A percentile compares a stretch with the other conserved stretches of the same genome.
Conservation (phyloP, 345 rosid species). For the Salix caprea region DNA sequence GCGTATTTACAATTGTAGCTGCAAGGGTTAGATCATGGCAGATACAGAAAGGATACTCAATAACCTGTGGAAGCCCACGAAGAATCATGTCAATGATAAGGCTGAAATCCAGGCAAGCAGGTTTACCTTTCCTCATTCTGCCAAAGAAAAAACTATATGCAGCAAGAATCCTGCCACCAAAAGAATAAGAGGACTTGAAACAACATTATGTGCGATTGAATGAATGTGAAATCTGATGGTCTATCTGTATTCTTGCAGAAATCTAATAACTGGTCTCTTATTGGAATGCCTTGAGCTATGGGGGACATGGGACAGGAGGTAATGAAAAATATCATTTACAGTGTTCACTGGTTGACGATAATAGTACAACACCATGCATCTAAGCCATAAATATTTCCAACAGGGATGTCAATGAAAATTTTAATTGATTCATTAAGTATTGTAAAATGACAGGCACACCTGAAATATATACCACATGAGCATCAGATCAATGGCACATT, state of each 20-base stretch:
- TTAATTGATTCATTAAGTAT: neutral
- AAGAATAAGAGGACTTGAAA: too few relatives aligned
- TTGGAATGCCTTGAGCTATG: too few relatives aligned
- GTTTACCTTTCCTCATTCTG: too few relatives aligned
- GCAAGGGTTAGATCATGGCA: neutral
- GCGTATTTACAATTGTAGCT: neutral
- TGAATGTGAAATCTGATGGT: too few relatives aligned
- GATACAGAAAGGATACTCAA: neutral
- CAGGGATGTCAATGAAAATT: neutral
- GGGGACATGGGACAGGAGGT: too few relatives aligned
- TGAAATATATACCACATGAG: conserved; percentile 2
- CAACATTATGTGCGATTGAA: too few relatives aligned
- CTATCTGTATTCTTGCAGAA: too few relatives aligned
- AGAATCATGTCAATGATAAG: neutral
- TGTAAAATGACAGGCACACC: neutral
- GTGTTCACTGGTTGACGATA: too few relatives aligned
- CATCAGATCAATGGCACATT: neutral
- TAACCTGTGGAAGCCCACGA: neutral
- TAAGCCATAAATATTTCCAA: neutral
- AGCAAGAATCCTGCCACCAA: too few relatives aligned
- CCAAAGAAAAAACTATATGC: too few relatives aligned
- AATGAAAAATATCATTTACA: too few relatives aligned
- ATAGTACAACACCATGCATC: neutral
- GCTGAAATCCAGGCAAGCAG: neutral
- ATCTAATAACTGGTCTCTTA: too few relatives aligned